A percentile compares a stretch with the other conserved stretches of the same genome.
Evolutionary conservation across 768 basidiomycete genomes (phyloP).

Genomic region (Russula dissimulans): DNA sequence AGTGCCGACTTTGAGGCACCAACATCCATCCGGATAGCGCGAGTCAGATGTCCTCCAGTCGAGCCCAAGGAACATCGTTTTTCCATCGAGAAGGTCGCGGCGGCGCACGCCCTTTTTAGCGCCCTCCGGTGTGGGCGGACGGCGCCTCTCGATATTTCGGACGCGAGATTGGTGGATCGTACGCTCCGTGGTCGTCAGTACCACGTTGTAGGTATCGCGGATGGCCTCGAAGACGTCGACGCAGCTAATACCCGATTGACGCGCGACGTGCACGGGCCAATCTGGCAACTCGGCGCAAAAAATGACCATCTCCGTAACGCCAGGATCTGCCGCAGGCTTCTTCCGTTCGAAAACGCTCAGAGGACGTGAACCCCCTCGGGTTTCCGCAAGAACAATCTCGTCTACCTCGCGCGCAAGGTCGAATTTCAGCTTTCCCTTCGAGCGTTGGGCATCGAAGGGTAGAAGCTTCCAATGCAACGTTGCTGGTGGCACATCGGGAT

Average conservation of each 20-base stretch:
- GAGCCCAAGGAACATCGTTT: constrained; percentile 45
- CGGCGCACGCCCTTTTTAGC: constrained; percentile 40
- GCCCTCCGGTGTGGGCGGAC: constrained; percentile 30
- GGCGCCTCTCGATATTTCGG: constrained; percentile 29
- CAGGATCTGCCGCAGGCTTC: constrained; percentile 36
- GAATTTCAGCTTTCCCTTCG: constrained; percentile 36
- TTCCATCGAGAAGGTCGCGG: constrained; percentile 46
- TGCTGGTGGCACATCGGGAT: constrained; percentile 28
- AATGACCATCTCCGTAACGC: constrained; percentile 43
- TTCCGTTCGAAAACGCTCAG: constrained; percentile 33
- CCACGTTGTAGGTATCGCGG: constrained; percentile 37
- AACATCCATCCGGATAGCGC: constrained; percentile 15
- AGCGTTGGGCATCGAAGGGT: constrained; percentile 29
- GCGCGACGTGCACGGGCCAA: constrained; percentile 37
- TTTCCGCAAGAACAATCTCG: constrained; percentile 23
- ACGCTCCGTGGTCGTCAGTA: constrained; percentile 39
- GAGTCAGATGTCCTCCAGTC: constrained; percentile 15
- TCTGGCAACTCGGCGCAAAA: constrained; percentile 32
- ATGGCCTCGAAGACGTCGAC: constrained; percentile 54
- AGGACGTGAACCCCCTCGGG: constrained; percentile 22
- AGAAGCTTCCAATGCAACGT: constrained; percentile 42
- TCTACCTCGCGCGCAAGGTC: constrained; percentile 34
- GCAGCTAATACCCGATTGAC: constrained; percentile 38
- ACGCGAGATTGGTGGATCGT: constrained; percentile 20
- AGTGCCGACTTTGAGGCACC: constrained; percentile 17